Evolutionary conservation across 306 rosid species (phyloP).

Genomic region (Trichosanthes cucumerina): DNA sequence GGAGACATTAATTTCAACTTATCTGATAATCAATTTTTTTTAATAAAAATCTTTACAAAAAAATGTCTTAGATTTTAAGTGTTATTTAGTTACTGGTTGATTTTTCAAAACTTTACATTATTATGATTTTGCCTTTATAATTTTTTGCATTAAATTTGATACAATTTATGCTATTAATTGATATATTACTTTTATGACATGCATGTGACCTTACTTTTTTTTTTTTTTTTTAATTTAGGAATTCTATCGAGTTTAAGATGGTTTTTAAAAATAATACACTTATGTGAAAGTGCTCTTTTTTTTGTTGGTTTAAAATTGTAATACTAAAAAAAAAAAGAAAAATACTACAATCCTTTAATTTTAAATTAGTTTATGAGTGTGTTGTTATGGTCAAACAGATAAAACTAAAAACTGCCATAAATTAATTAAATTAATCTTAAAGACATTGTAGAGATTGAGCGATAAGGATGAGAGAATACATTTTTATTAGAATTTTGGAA

Average conservation of each 20-base stretch:
- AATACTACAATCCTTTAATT: neutral
- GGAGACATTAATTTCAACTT: neutral
- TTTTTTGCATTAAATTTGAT: neutral
- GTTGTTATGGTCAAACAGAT: neutral
- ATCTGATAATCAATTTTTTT: too few species aligned
- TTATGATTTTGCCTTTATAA: neutral
- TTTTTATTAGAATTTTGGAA: neutral
- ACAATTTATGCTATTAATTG: neutral
- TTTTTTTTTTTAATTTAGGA: neutral
- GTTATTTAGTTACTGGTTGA: neutral
- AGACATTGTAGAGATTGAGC: neutral
- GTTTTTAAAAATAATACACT: neutral
- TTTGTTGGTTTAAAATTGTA: neutral
- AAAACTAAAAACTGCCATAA: neutral
- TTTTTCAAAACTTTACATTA: neutral
- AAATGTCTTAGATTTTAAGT: neutral
- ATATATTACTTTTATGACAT: neutral
- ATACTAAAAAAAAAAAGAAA: neutral
- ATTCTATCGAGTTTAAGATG: neutral
- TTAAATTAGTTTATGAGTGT: neutral
- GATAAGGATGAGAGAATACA: neutral
- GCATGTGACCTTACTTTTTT: too few species aligned
- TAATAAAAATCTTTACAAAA: too few species aligned
- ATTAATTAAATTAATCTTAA: neutral
- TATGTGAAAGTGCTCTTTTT: neutral